Evolutionary conservation across 2,329 filamentous ascomycete genomes (phyloP), one percentile per base, ranked within the genome.

Genomic region (Aspergillus sp.): DNA sequence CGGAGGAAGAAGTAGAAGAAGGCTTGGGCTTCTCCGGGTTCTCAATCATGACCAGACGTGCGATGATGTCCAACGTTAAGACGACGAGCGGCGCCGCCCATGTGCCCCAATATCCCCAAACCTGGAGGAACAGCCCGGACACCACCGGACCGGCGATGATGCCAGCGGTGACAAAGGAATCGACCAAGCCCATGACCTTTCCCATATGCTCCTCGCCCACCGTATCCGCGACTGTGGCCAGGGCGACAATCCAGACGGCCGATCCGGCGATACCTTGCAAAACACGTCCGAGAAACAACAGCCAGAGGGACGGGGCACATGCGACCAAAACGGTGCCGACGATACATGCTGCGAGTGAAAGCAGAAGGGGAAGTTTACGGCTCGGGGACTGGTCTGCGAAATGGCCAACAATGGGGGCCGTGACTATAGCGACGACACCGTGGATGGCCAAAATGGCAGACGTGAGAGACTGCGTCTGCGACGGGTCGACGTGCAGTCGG

Each of bases 181-280:
- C 57, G 29, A 56, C 47, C 3, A 58, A 38, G 2, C 60, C 61
- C 29, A 61, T 48, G 0, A 55, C 52, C 35, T 57, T 59, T 3
- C 63, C 63, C 7, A 60, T 53, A 27, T 61, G 47, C 5, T 59
- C 52, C 8, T 47, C 46, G 1, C 51, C 54, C 28, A 63, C 55
- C 30, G 55, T 62, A 30, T 65, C 61, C 19, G 56, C 53, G 7
- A 64, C 41, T 1, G 58, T 56, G 4, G 62, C 57, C 27, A 65
- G 50, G 6, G 62, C 62, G 29, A 65, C 53, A 5, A 64, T 61
- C 64, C 64, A 67, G n/a, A 57, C 51, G 4, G 50, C 58, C 3
- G 58, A 54, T 5, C 62, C 60, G 4, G 57, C 54, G 7, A 63
- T 47, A 2, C 54, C 55, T 42, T 67, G 64, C 7, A 67, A 12